Evolutionary conservation across 2,329 filamentous ascomycete genomes (phyloP).

Genomic region (Epichloe baconii): DNA sequence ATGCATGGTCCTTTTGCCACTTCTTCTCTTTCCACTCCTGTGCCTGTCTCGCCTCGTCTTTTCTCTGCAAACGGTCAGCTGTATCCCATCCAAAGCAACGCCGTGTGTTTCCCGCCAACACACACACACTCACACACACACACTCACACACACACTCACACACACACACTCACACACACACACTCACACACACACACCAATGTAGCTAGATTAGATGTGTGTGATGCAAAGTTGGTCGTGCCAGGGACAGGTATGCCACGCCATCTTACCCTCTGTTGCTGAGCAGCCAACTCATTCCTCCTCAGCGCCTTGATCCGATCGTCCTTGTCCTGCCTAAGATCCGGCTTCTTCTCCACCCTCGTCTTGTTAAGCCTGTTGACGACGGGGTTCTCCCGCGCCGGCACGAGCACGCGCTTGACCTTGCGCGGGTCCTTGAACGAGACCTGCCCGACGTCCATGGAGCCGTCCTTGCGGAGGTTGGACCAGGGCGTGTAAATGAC

Average conservation of each 20-base stretch:
- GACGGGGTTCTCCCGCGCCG: conserved; percentile 72
- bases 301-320: conserved; percentile 59
- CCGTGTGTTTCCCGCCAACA: too few relatives aligned
- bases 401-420: conserved; percentile 72
- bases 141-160: too few relatives aligned
- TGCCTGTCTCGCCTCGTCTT: conserved; percentile 59
- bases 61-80: conserved; percentile 39
- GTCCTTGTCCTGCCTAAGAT: conserved; percentile 71
- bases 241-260: too few relatives aligned
- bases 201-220: too few relatives aligned
- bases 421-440: conserved; percentile 81
- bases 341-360: conserved; percentile 73
- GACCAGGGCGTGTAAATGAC: conserved; percentile 97
- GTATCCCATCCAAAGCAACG: too few relatives aligned
- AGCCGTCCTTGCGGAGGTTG: conserved; percentile 88
- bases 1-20: conserved; percentile 90
- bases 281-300: conserved; percentile 52
- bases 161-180: too few relatives aligned
- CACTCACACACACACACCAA: too few relatives aligned
- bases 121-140: too few relatives aligned
- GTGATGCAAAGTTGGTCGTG: conserved; percentile 1
- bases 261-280: conserved; percentile 42
- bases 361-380: conserved; percentile 99
- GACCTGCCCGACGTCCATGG: conserved; percentile 91
- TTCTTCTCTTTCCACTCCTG: conserved; percentile 82